A percentile compares a stretch with the other conserved stretches of the same genome.
Evolutionary conservation across 2,329 filamentous ascomycete species (phyloP).

Genomic region (Aspergillus aculeatus): DNA sequence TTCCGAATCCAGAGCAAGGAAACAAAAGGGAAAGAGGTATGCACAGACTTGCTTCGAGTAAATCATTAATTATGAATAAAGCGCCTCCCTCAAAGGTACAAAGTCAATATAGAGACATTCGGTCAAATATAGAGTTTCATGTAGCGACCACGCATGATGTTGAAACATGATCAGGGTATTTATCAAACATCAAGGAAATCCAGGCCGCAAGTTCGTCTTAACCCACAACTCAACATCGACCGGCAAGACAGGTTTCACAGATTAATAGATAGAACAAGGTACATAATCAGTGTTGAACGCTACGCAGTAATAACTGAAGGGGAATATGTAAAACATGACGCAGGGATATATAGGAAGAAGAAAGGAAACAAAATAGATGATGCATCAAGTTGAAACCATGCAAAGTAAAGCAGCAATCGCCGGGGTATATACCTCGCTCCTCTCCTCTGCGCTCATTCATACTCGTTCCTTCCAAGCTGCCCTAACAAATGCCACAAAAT

Average conservation of each 20-base stretch:
- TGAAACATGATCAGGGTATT: too few relatives aligned
- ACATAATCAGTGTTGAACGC: not conserved
- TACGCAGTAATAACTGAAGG: slow-evolving; percentile 8
- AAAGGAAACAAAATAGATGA: not conserved
- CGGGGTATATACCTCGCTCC: slow-evolving; percentile 19
- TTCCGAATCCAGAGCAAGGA: too few relatives aligned
- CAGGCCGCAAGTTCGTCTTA: too few relatives aligned
- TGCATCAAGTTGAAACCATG: not conserved
- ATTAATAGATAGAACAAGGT: not conserved
- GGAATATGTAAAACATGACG: not conserved
- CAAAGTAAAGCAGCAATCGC: slow-evolving; percentile 10
- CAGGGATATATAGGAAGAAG: not conserved
- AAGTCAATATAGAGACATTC: too few relatives aligned
- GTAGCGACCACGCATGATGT: too few relatives aligned
- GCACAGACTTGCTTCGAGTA: too few relatives aligned
- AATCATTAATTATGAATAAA: too few relatives aligned
- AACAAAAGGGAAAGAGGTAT: too few relatives aligned
- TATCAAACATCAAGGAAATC: too few relatives aligned
- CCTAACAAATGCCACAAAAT: slow-evolving; percentile 12
- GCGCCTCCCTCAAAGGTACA: too few relatives aligned
- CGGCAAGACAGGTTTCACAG: not conserved
- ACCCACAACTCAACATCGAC: not conserved
- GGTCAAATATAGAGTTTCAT: too few relatives aligned
- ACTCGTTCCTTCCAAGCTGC: slow-evolving; percentile 19
- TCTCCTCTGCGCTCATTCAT: slow-evolving; percentile 16